Conservation (phyloP, 352 stramenopile genomes). For the Stephanocyclus meneghinianus region DNA sequence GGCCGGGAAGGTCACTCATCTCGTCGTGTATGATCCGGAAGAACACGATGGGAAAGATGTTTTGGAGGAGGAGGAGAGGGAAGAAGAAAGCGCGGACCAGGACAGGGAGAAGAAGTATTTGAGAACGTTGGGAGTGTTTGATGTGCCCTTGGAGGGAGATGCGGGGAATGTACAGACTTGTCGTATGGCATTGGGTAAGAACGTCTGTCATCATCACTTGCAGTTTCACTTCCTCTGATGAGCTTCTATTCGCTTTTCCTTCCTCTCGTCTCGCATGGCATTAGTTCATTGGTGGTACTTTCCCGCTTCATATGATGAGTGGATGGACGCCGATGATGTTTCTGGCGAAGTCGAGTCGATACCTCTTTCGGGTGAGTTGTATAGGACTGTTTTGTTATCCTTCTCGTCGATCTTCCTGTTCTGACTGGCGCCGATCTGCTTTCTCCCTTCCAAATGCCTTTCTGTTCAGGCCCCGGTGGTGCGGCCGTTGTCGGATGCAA, state of each 20-base stretch:
- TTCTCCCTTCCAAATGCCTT: neutral
- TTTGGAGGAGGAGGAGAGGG: slow-evolving; percentile 30
- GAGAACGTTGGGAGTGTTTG: slow-evolving; percentile 33
- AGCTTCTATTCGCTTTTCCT: no score
- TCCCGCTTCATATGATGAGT: slow-evolving; percentile 54
- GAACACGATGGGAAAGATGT: slow-evolving; percentile 43
- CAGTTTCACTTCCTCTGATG: no score
- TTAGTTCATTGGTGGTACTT: slow-evolving; percentile 59
- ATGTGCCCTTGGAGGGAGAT: slow-evolving; percentile 22
- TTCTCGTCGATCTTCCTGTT: neutral
- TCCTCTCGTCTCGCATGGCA: neutral
- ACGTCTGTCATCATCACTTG: no score
- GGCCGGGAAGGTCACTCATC: slow-evolving; percentile 29
- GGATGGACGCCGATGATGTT: slow-evolving; percentile 41
- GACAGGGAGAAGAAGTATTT: slow-evolving; percentile 35
- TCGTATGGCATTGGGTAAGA: slow-evolving; percentile 1
- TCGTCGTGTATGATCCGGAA: slow-evolving; percentile 46
- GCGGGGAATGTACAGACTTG: slow-evolving; percentile 2
- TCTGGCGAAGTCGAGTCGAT: slow-evolving; percentile 21
- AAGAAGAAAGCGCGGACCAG: slow-evolving; percentile 4
- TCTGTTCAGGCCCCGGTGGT: slow-evolving; percentile 10
- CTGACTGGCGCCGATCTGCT: neutral
- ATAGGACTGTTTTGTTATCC: neutral
- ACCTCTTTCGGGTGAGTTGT: slow-evolving; percentile 4
- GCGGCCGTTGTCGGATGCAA: slow-evolving; percentile 48